Conservation (phyloP, 352 stramenopile genomes). For the Thraustochytrium striatum region DNA sequence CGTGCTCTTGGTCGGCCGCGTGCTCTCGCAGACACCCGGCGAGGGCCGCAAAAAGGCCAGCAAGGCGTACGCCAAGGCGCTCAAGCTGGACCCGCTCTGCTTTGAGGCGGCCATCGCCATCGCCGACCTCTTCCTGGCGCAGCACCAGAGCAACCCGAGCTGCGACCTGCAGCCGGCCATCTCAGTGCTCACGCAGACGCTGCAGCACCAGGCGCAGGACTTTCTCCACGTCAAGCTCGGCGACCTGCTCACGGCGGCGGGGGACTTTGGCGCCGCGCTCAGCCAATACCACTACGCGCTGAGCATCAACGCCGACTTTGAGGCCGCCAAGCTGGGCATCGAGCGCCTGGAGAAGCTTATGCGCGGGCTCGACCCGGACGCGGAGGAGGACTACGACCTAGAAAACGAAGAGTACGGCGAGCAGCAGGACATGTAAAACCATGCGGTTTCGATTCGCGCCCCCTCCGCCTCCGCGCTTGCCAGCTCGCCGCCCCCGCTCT, state of each 20-base stretch:
- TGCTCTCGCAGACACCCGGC: conserved; percentile 56
- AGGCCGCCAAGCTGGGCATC: conserved; percentile 56
- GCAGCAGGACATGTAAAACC: too few species aligned
- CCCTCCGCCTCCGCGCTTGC: too few species aligned
- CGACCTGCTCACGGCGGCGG: conserved; percentile 60
- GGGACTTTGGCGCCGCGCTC: conserved; percentile 61
- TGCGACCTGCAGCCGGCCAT: conserved; percentile 55
- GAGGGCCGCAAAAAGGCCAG: conserved; percentile 61
- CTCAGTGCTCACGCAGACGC: conserved; percentile 55
- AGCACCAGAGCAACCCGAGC: conserved; percentile 58
- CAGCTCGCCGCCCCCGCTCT: too few species aligned
- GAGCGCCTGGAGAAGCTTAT: conserved; percentile 64
- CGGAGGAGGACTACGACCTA: conserved; percentile 47
- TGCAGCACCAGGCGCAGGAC: conserved; percentile 57
- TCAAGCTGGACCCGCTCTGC: conserved; percentile 59
- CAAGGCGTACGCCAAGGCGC: conserved; percentile 60
- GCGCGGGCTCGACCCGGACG: conserved; percentile 57
- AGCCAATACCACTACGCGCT: conserved; percentile 63
- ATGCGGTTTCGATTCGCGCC: too few species aligned
- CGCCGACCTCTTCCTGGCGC: conserved; percentile 58
- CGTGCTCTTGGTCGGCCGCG: conserved; percentile 63
- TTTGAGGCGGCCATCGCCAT: conserved; percentile 59
- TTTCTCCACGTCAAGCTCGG: conserved; percentile 61
- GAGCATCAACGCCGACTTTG: conserved; percentile 61
- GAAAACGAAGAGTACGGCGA: conserved; percentile 5